phyloP scores from a whole-genome alignment of 2,329 filamentous ascomycete genomes.

The Fusarium sp. region DNA sequence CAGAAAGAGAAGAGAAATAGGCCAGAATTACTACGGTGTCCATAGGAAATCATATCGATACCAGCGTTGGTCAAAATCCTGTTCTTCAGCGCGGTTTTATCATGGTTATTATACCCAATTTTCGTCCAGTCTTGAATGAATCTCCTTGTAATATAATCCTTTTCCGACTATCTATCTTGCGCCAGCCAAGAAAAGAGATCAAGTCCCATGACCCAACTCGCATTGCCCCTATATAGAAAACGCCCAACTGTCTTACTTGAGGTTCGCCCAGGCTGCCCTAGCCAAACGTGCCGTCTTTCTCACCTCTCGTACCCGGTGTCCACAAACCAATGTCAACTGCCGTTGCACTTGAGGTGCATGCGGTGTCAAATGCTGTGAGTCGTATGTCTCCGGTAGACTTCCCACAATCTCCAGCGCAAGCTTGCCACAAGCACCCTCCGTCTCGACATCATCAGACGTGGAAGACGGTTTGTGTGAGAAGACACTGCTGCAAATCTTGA shows the following conservation, averaged over 20 bases:
- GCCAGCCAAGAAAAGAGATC: constrained; percentile 5
- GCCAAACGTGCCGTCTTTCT: constrained; percentile 61
- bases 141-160: background rate
- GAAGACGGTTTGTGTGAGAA: constrained; percentile 47
- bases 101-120: background rate
- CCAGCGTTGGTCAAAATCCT: background rate
- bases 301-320: constrained; percentile 64
- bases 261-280: constrained; percentile 60
- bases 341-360: constrained; percentile 58
- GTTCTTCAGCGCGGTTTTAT: background rate
- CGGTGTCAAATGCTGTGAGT: constrained; percentile 58
- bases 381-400: constrained; percentile 60
- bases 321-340: constrained; percentile 62
- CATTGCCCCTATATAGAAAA: constrained; percentile 26
- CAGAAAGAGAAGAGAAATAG: constrained; percentile 5
- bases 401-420: constrained; percentile 61
- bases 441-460: constrained; percentile 33
- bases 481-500: constrained; percentile 58
- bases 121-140: background rate
- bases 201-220: background rate
- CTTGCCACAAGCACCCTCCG: constrained; percentile 56
- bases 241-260: constrained; percentile 42
- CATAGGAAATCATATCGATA: constrained; percentile 23
- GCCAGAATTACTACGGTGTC: constrained; percentile 34
- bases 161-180: background rate